These are phyloP conservation scores for Pseudocercospora musae DNA, from an alignment of 2,329 filamentous ascomycete genomes.

Conservation along the genomic window DNA sequence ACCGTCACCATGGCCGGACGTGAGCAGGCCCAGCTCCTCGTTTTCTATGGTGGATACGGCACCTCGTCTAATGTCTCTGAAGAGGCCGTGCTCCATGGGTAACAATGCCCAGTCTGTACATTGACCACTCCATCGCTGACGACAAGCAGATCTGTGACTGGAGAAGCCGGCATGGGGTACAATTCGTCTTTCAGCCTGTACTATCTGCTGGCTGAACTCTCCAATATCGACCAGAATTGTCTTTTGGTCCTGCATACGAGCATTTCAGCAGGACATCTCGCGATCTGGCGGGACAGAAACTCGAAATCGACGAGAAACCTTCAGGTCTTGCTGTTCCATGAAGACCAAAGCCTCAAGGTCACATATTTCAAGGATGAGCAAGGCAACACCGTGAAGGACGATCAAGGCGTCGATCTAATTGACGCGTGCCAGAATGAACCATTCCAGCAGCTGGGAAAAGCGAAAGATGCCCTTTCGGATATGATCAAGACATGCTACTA, in stretches of 20 bases:
- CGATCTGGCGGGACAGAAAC: no score
- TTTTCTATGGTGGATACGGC: background rate
- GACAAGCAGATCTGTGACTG: background rate
- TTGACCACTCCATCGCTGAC: background rate
- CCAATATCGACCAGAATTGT: no score
- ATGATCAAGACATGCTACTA: background rate
- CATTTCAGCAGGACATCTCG: no score
- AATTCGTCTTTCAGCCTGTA: no score
- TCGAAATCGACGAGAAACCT: background rate
- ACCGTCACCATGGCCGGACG: background rate
- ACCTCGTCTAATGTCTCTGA: background rate
- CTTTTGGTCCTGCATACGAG: no score
- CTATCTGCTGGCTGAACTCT: no score
- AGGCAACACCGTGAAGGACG: background rate
- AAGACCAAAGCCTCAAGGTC: background rate
- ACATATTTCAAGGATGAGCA: background rate
- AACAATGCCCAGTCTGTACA: background rate
- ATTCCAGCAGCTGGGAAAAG: background rate
- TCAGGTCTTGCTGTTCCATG: background rate
- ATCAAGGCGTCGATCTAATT: background rate
- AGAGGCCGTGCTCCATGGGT: background rate
- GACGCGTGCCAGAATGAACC: background rate
- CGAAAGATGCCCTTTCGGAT: background rate
- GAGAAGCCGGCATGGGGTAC: no score
- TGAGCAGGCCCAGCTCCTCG: background rate